phyloP scores from a whole-genome alignment of 2,329 filamentous ascomycete genomes.

The Fusarium musae region DNA sequence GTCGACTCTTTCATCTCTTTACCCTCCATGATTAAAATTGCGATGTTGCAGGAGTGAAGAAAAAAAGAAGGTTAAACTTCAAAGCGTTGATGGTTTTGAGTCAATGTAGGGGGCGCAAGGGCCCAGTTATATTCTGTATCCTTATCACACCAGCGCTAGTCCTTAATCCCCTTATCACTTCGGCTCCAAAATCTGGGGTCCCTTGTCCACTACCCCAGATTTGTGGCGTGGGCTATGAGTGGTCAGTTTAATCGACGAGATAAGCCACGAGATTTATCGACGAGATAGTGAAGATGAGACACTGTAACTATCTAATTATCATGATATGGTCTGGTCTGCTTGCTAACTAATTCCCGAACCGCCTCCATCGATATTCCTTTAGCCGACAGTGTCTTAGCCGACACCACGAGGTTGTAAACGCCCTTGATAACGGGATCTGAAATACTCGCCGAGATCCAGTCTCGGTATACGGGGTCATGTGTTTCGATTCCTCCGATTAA shows the following conservation, averaged over 20 bases:
- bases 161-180: neutral
- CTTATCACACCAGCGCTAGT: constrained; percentile 5
- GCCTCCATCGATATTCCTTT: constrained; percentile 1
- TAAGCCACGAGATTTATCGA: neutral
- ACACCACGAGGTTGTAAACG: neutral
- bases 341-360: constrained; percentile 2
- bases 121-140: constrained; percentile 7
- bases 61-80: neutral
- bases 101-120: neutral
- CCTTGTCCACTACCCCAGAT: constrained; percentile 12
- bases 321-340: neutral
- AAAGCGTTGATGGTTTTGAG: neutral
- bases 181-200: constrained; percentile 8
- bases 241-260: constrained; percentile 15
- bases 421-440: constrained; percentile 36
- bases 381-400: constrained; percentile 19
- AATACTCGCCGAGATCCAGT: constrained; percentile 35
- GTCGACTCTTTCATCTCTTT: neutral
- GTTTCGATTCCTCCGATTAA: constrained; percentile 34
- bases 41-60: neutral
- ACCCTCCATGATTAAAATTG: neutral
- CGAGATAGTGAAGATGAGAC: neutral
- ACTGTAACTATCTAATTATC: neutral
- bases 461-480: constrained; percentile 27
- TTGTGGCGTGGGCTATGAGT: accelerated